Conservation (phyloP, 345 rosid genomes). For the Eucalyptus marginata region DNA sequence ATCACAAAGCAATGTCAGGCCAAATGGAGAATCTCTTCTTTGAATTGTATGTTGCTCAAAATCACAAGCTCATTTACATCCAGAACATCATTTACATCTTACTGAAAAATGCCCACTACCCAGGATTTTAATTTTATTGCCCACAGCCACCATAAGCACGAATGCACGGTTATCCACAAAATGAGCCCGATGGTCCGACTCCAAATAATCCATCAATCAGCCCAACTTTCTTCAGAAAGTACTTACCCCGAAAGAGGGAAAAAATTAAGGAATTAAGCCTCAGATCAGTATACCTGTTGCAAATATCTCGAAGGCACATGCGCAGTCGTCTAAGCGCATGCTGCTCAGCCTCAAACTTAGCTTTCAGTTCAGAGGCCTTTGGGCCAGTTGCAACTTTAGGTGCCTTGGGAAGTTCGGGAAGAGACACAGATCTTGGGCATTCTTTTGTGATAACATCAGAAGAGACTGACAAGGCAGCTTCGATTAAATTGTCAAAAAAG, state of each 20-base stretch:
- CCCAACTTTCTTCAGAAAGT: not conserved
- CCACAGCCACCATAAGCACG: not conserved
- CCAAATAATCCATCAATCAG: not conserved
- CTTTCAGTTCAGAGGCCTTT: conserved; percentile 83
- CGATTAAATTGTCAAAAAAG: conserved; percentile 68
- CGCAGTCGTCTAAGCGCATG: conserved; percentile 96
- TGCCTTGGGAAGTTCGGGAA: conserved; percentile 79
- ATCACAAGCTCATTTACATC: not conserved
- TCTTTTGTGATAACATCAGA: conserved; percentile 38
- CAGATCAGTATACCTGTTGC: conserved; percentile 58
- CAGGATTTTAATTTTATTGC: not conserved
- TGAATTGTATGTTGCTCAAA: not conserved
- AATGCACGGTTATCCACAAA: not conserved
- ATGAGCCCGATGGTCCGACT: not conserved
- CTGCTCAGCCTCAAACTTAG: conserved; percentile 97
- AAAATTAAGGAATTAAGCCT: not conserved
- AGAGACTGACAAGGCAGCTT: conserved; percentile 84
- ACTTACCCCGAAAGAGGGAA: not conserved
- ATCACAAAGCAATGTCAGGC: not conserved
- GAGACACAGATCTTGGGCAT: conserved; percentile 24
- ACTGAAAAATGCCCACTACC: not conserved
- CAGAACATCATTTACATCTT: not conserved
- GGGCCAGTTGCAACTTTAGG: conserved; percentile 77
- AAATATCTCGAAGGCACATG: conserved; percentile 98
- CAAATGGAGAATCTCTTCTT: not conserved